These are phyloP conservation scores for Cytospora piceicola DNA, from an alignment of 2,329 filamentous ascomycete genomes.

Conservation along the genomic window DNA sequence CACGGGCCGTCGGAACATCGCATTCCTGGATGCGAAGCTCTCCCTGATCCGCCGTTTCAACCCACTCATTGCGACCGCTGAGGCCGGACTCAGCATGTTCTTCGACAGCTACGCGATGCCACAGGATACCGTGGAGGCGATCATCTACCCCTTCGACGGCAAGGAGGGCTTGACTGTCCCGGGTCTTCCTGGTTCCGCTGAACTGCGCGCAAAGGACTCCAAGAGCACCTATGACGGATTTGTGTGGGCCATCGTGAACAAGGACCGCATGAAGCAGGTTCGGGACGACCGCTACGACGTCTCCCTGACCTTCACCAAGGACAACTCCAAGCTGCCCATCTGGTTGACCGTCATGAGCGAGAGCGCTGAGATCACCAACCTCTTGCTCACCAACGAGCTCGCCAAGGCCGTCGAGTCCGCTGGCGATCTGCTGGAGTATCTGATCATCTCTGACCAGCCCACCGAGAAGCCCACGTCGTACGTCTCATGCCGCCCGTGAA, in stretches of 20 bases:
- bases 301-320: slow-evolving; percentile 90
- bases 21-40: slow-evolving; percentile 85
- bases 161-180: slow-evolving; percentile 81
- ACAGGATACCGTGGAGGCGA: slow-evolving; percentile 74
- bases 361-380: slow-evolving; percentile 90
- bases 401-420: slow-evolving; percentile 77
- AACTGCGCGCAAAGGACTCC: slow-evolving; percentile 58
- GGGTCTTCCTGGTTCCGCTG: slow-evolving; percentile 60
- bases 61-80: slow-evolving; percentile 65
- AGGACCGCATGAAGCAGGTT: slow-evolving; percentile 86
- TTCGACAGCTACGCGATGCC: slow-evolving; percentile 75
- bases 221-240: slow-evolving; percentile 84
- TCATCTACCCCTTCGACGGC: slow-evolving; percentile 88
- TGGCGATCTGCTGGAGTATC: slow-evolving; percentile 80
- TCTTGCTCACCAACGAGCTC: slow-evolving; percentile 84
- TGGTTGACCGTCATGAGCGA: slow-evolving; percentile 97
- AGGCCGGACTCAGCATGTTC: slow-evolving; percentile 73
- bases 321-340: slow-evolving; percentile 82
- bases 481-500: slow-evolving; percentile 39
- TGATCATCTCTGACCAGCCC: slow-evolving; percentile 90
- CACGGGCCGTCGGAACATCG: slow-evolving; percentile 88
- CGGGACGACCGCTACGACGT: slow-evolving; percentile 94
- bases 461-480: slow-evolving; percentile 84
- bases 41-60: slow-evolving; percentile 86
- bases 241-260: slow-evolving; percentile 94